phyloP scores from a whole-genome alignment of 1,284 basidiomycete genomes.

The Ustilago esculenta region DNA sequence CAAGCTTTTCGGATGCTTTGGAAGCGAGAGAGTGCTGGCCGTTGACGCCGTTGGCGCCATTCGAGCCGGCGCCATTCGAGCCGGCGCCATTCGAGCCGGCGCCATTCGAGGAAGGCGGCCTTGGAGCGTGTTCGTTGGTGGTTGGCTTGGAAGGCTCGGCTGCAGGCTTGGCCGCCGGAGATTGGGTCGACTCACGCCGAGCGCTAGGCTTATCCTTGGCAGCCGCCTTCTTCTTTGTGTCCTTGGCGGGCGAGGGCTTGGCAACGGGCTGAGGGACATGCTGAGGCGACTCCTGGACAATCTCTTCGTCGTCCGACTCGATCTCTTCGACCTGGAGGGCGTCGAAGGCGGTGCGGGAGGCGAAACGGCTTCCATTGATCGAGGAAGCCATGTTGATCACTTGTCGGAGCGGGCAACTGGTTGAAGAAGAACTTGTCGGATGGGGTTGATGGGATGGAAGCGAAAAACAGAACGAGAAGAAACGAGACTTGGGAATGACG shows the following conservation, averaged over 20 bases:
- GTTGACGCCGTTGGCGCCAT: conserved; percentile 4
- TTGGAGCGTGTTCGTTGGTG: not conserved
- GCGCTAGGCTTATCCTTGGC: conserved; percentile 17
- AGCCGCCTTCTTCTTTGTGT: too few relatives aligned
- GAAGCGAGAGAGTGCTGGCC: conserved; percentile 13
- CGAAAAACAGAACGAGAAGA: too few relatives aligned
- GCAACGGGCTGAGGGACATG: conserved; percentile 4
- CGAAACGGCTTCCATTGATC: conserved; percentile 40
- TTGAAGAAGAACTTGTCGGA: too few relatives aligned
- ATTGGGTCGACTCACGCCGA: conserved; percentile 2
- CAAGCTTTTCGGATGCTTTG: conserved; percentile 14
- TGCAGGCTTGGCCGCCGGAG: not conserved
- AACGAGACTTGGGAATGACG: too few relatives aligned
- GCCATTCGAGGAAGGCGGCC: conserved; percentile 9
- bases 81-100: not conserved
- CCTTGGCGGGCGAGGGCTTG: conserved; percentile 12
- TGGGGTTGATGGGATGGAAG: too few relatives aligned
- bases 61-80: conserved; percentile 3
- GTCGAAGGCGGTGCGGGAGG: conserved; percentile 51
- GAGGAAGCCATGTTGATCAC: conserved; percentile 19
- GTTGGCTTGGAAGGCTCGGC: conserved; percentile 1
- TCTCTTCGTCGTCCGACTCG: conserved; percentile 45
- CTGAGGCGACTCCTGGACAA: conserved; percentile 14
- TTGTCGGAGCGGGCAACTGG: not conserved
- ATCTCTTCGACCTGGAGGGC: conserved; percentile 48